These are phyloP conservation scores for Stropharia rugosoannulata DNA, from an alignment of 768 basidiomycete species.

Conservation along the genomic window DNA sequence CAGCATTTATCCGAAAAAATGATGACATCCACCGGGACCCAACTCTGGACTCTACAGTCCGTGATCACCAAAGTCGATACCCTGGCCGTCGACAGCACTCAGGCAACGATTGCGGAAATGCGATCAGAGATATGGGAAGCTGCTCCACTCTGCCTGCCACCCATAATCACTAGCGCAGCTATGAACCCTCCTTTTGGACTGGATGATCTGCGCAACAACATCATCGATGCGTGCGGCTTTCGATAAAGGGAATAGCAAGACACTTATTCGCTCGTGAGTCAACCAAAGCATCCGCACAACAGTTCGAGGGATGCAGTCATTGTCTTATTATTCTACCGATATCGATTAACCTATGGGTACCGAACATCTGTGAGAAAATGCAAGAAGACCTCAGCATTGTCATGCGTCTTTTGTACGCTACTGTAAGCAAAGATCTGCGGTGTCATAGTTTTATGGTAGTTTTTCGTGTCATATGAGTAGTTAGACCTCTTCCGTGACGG, in stretches of 20 bases:
- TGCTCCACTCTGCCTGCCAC: constrained; percentile 63
- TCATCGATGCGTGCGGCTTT: constrained; percentile 55
- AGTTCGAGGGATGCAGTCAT: too few species aligned
- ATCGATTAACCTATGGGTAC: too few species aligned
- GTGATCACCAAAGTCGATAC: constrained; percentile 72
- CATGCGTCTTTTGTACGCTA: too few species aligned
- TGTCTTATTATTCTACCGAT: too few species aligned
- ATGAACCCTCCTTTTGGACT: constrained; percentile 56
- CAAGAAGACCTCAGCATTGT: too few species aligned
- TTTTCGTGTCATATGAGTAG: too few species aligned
- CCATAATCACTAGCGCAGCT: constrained; percentile 55
- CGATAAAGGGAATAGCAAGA: neutral
- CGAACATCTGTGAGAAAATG: too few species aligned
- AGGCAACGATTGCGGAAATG: constrained; percentile 38
- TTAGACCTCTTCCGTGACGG: too few species aligned
- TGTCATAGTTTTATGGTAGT: too few species aligned
- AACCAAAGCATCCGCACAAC: too few species aligned
- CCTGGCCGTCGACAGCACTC: constrained; percentile 34
- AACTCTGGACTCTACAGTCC: constrained; percentile 63
- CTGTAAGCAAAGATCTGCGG: too few species aligned
- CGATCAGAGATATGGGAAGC: constrained; percentile 50
- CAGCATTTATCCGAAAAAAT: constrained; percentile 43
- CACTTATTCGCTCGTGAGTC: neutral
- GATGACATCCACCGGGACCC: constrained; percentile 33
- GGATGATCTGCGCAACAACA: constrained; percentile 54